phyloP scores from a whole-genome alignment of 1,139 yeast species.

The Groenewaldozyma auringiensis region DNA sequence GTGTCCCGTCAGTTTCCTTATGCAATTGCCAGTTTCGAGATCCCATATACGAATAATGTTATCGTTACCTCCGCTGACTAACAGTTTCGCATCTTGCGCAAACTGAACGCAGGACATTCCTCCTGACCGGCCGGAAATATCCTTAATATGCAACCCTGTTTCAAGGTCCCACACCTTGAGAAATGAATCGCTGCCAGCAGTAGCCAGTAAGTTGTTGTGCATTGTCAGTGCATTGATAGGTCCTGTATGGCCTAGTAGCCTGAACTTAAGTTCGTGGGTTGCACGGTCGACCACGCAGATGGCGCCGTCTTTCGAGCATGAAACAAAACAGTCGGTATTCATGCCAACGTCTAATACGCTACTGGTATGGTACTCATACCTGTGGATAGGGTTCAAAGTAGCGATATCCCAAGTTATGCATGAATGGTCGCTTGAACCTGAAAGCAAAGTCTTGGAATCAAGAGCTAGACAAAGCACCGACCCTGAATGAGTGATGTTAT shows the following conservation, averaged over 20 bases:
- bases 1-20: constrained; percentile 27
- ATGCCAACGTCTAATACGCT: constrained; percentile 30
- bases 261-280: constrained; percentile 14
- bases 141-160: constrained; percentile 21
- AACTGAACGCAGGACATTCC: constrained; percentile 33
- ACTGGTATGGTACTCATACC: constrained; percentile 23
- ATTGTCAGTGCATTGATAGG: constrained; percentile 32
- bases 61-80: constrained; percentile 34
- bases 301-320: constrained; percentile 31
- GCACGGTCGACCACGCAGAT: constrained; percentile 27
- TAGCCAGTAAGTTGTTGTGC: constrained; percentile 24
- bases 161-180: constrained; percentile 28
- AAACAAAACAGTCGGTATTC: constrained; percentile 22
- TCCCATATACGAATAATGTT: constrained; percentile 31
- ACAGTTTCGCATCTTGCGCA: constrained; percentile 18
- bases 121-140: constrained; percentile 29
- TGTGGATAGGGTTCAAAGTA: constrained; percentile 21
- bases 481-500: constrained; percentile 24
- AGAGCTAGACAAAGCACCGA: constrained; percentile 31
- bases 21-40: constrained; percentile 24
- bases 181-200: constrained; percentile 33
- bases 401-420: constrained; percentile 30
- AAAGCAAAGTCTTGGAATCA: constrained; percentile 28
- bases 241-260: constrained; percentile 28
- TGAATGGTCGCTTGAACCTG: constrained; percentile 33